Evolutionary conservation across 345 rosid genomes (phyloP).

Genomic region (Odontarrhena argentea): DNA sequence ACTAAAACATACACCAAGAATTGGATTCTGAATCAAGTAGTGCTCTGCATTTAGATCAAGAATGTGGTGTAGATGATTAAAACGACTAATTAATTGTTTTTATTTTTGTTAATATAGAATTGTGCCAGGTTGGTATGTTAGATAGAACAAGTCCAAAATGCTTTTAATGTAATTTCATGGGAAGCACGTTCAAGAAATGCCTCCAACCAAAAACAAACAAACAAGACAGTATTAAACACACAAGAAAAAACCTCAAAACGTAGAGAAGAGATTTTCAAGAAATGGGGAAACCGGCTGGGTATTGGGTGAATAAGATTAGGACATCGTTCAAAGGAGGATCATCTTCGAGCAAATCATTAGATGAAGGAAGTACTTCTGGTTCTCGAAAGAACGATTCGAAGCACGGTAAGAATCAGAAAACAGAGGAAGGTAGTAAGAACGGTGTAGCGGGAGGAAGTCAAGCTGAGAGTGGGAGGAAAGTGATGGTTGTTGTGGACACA

Average conservation of each 20-base stretch:
- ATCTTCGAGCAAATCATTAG: slow-evolving; percentile 45
- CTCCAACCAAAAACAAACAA: slow-evolving; percentile 41
- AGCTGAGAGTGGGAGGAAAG: slow-evolving; percentile 58
- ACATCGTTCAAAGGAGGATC: slow-evolving; percentile 47
- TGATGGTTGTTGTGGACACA: slow-evolving; percentile 88
- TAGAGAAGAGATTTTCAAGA: slow-evolving; percentile 5
- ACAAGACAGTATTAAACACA: slow-evolving; percentile 37
- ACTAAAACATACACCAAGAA: slow-evolving; percentile 21
- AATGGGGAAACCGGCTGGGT: slow-evolving; percentile 48
- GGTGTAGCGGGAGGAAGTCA: slow-evolving; percentile 31
- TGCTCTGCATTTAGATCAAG: slow-evolving; percentile 40
- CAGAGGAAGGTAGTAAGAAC: slow-evolving; percentile 37
- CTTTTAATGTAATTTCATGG: slow-evolving; percentile 30
- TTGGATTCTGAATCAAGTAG: slow-evolving; percentile 38
- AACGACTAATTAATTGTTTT: not conserved
- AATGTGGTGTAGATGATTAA: slow-evolving; percentile 29
- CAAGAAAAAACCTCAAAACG: slow-evolving; percentile 10
- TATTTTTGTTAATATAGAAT: not conserved
- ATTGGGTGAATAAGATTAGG: slow-evolving; percentile 45
- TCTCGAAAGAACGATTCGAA: slow-evolving; percentile 38
- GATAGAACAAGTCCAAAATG: slow-evolving; percentile 30
- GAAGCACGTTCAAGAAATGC: slow-evolving; percentile 41
- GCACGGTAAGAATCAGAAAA: slow-evolving; percentile 38
- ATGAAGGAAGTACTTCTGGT: slow-evolving; percentile 44
- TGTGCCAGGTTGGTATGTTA: slow-evolving; percentile 17